These are phyloP conservation scores for Nyssa sinensis DNA, from an alignment of 148 eudicot genomes.

Conservation along the genomic window DNA sequence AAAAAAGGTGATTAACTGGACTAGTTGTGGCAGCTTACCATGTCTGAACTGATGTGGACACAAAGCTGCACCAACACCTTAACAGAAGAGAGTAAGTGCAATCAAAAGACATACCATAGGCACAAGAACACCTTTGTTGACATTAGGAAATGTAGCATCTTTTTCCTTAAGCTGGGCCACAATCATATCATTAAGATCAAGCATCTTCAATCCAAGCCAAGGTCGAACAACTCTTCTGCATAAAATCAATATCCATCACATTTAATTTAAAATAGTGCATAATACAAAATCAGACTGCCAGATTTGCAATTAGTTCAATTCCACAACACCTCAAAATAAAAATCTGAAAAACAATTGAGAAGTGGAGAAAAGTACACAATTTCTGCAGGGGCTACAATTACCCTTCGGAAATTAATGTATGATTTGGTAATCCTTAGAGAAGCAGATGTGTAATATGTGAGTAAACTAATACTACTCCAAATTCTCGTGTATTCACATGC, in stretches of 20 bases:
- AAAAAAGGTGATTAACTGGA: neutral
- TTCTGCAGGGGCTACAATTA: too few species aligned
- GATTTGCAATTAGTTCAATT: neutral
- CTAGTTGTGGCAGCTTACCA: neutral
- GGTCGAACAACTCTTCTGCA: slow-evolving; percentile 77
- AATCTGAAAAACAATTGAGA: neutral
- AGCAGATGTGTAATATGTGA: neutral
- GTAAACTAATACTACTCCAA: neutral
- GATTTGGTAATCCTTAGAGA: neutral
- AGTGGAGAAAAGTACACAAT: too few species aligned
- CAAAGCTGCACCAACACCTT: neutral
- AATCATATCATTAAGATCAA: slow-evolving; percentile 66
- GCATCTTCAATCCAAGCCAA: slow-evolving; percentile 72
- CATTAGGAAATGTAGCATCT: slow-evolving; percentile 51
- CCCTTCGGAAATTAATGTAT: neutral
- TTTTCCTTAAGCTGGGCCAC: slow-evolving; percentile 59
- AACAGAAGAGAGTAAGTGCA: neutral
- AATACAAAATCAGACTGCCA: neutral
- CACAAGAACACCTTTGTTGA: slow-evolving; percentile 56
- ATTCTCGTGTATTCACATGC: neutral
- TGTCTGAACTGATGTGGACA: neutral
- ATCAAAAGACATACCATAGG: slow-evolving; percentile 49
- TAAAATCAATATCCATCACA: neutral
- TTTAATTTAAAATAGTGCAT: neutral
- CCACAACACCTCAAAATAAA: neutral